Evolutionary conservation across 2,329 filamentous ascomycete genomes (phyloP).

Genomic region (Rhinocladiella mackenziei): DNA sequence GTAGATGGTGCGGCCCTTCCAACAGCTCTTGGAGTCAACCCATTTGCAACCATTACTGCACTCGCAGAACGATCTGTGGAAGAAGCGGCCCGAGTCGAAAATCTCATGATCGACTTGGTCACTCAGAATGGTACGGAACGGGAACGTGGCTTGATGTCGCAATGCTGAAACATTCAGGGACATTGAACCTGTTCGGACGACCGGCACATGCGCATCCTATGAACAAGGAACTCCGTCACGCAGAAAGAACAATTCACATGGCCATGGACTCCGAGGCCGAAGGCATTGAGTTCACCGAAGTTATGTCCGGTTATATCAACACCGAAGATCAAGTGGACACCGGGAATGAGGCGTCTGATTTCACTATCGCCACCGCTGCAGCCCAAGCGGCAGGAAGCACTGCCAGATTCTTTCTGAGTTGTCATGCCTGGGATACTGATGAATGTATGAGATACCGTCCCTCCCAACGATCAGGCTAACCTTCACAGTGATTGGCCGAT

Average conservation of each 20-base stretch:
- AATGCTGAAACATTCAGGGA: slow-evolving; percentile 6
- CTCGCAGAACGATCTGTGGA: slow-evolving; percentile 63
- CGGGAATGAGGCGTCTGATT: slow-evolving; percentile 36
- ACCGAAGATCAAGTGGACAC: slow-evolving; percentile 44
- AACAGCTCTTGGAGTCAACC: slow-evolving; percentile 60
- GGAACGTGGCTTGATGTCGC: not conserved
- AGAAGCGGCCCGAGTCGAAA: slow-evolving; percentile 42
- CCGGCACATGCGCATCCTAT: slow-evolving; percentile 41
- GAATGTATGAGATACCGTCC: not conserved
- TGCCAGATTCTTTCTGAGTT: slow-evolving; percentile 57
- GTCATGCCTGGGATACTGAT: slow-evolving; percentile 53
- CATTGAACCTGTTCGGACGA: slow-evolving; percentile 53
- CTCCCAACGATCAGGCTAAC: not conserved
- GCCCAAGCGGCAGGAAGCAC: slow-evolving; percentile 54
- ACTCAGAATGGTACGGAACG: slow-evolving; percentile 39
- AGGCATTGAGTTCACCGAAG: slow-evolving; percentile 60
- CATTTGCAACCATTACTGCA: slow-evolving; percentile 65
- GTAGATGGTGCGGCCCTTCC: slow-evolving; percentile 61
- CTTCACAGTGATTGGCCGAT: slow-evolving; percentile 4
- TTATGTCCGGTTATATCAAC: slow-evolving; percentile 59
- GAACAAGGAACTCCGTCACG: slow-evolving; percentile 40
- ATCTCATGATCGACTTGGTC: slow-evolving; percentile 45
- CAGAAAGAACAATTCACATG: slow-evolving; percentile 38
- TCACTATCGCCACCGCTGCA: slow-evolving; percentile 50
- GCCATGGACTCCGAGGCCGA: slow-evolving; percentile 36